Evolutionary conservation across 495 filamentous ascomycete species (phyloP), one percentile per base, ranked within the genome.

Genomic region (Daldinia grandis): DNA sequence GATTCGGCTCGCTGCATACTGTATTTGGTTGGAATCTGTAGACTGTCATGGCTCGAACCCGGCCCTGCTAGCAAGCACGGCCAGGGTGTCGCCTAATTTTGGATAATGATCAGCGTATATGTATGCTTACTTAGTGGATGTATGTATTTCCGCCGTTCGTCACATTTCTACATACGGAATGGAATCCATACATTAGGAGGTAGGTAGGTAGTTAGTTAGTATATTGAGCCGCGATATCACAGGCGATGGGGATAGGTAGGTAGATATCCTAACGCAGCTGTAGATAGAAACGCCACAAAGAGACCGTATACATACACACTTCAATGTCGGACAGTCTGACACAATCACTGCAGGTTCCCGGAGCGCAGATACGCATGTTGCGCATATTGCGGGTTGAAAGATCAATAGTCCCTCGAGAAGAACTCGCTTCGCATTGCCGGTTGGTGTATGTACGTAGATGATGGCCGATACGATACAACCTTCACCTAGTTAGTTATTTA

Each of bases 351-450:
- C 65, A 53, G 53, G 40, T 44, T 65, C 47, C 65, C 65, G 65
- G 31, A 56, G 38, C 31, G 58, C 60, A 64, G 63, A 65, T 64
- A 66, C 55, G 64, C 60, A 68, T 72, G 58, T 63, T 63, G 58
- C 61, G 40, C 61, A 69, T 58, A 68, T 58, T 31, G 58, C 17
- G 17, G 30, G 54, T 53, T 65, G 65, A 62, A 64, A 72, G 64
- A 68, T 68, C 28, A 53, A 68, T 72, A 65, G 65, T 72, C 61
- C 55, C 35, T 49, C 31, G 55, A 62, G 31, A 58, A 54, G 9
- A 17, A 17, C 44, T 69, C 55, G 64, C 65, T 68, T 65, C 58
- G 57, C 60, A 19, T 65, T 69, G 53, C 65, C 65, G 60, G 31
- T 24, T 47, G 42, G 42, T 47, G 42, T 37, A 37, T 9, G 35